phyloP scores from a whole-genome alignment of 1,284 basidiomycete species.

The Marasmius tenuissimus region DNA sequence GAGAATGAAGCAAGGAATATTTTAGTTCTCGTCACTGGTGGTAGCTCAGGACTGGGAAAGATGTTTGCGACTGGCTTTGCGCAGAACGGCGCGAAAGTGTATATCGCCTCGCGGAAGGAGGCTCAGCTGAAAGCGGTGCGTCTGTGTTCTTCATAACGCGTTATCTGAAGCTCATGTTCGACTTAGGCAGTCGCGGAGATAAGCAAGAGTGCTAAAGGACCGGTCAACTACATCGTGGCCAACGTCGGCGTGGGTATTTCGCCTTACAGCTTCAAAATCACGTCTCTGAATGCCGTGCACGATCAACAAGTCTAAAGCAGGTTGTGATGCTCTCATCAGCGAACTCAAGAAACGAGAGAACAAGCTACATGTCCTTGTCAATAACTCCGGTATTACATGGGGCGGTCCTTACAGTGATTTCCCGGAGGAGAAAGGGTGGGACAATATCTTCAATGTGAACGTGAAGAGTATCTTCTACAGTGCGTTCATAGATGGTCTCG shows the following conservation, averaged over 20 bases:
- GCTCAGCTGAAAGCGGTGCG: slow-evolving; percentile 71
- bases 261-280: background rate
- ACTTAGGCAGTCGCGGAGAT: slow-evolving; percentile 58
- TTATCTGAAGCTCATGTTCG: background rate
- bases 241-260: slow-evolving; percentile 71
- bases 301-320: slow-evolving; percentile 64
- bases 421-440: slow-evolving; percentile 83
- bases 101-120: slow-evolving; percentile 86
- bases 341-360: slow-evolving; percentile 69
- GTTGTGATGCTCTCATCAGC: slow-evolving; percentile 73
- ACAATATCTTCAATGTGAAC: slow-evolving; percentile 76
- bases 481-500: slow-evolving; percentile 32
- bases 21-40: slow-evolving; percentile 78
- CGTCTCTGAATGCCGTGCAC: background rate
- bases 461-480: slow-evolving; percentile 83
- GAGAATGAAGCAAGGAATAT: background rate
- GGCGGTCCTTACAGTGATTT: slow-evolving; percentile 74
- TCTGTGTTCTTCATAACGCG: slow-evolving; percentile 4
- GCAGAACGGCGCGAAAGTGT: slow-evolving; percentile 81
- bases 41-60: slow-evolving; percentile 75
- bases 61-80: slow-evolving; percentile 83
- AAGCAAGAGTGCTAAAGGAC: slow-evolving; percentile 57
- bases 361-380: slow-evolving; percentile 77
- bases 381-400: slow-evolving; percentile 83
- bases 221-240: slow-evolving; percentile 70